A percentile compares a stretch with the other conserved stretches of the same genome.
Evolutionary conservation across 176 grass and related monocot species (phyloP).

Genomic region (Olyra latifolia): DNA sequence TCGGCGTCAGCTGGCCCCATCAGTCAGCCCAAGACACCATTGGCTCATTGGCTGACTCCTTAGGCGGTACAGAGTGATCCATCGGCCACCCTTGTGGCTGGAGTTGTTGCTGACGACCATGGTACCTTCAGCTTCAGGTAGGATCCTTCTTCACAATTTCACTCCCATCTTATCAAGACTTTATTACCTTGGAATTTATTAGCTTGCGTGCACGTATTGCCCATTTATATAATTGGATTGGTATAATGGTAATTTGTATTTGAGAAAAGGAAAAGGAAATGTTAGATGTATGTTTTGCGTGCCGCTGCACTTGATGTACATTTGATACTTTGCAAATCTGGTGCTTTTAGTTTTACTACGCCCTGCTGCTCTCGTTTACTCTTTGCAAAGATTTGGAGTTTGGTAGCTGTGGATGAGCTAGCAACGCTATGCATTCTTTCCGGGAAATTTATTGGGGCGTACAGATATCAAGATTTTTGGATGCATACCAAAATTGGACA

Average conservation of each 20-base stretch:
- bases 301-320: not conserved
- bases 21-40: constrained; percentile 21
- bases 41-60: not conserved
- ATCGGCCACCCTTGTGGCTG: not conserved
- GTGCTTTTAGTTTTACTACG: not conserved
- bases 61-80: not conserved
- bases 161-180: not conserved
- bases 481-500: not conserved
- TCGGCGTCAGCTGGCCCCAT: constrained; percentile 15
- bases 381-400: not conserved
- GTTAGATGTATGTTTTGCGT: not conserved
- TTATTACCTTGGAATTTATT: constrained; percentile 5
- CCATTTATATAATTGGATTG: constrained; percentile 3
- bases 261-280: not conserved
- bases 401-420: not conserved
- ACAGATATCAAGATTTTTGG: not conserved
- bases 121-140: not conserved
- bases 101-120: not conserved
- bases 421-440: not conserved
- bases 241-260: not conserved
- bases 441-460: not conserved
- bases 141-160: not conserved
- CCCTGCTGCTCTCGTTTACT: not conserved
- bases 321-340: constrained; percentile 23
- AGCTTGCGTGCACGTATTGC: constrained; percentile 33